Conservation (phyloP, 169 alveolate genomes). For the Plasmodium gonderi region DNA sequence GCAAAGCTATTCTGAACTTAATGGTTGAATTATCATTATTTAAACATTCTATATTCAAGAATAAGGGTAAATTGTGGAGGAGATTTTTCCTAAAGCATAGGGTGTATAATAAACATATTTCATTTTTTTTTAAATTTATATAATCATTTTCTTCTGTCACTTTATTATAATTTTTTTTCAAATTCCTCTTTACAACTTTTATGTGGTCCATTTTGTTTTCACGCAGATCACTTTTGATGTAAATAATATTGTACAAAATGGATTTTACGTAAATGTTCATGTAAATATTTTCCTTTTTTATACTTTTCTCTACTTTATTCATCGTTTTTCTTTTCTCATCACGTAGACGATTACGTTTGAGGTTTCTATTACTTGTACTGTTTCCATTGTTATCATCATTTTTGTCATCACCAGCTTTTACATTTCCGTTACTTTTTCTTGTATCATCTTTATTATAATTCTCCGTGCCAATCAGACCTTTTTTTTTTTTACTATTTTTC, state of each 20-base stretch:
- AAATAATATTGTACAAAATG: slow-evolving; percentile 38
- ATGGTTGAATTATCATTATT: slow-evolving; percentile 50
- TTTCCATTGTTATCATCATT: not conserved
- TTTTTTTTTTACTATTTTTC: not conserved
- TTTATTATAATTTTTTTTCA: slow-evolving; percentile 47
- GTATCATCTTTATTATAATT: not conserved
- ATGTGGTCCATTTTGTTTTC: slow-evolving; percentile 62
- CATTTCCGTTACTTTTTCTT: not conserved
- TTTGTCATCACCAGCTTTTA: not conserved
- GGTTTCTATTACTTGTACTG: not conserved
- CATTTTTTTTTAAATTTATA: slow-evolving; percentile 61
- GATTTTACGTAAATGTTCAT: slow-evolving; percentile 61
- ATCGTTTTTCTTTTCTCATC: not conserved
- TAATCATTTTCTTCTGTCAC: slow-evolving; percentile 56
- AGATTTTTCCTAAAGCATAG: slow-evolving; percentile 18
- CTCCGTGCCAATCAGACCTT: not conserved
- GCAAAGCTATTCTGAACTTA: slow-evolving; percentile 51
- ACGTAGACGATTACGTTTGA: too few relatives aligned
- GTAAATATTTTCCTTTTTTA: slow-evolving; percentile 17
- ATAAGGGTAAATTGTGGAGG: slow-evolving; percentile 15
- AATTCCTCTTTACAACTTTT: slow-evolving; percentile 33
- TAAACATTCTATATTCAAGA: slow-evolving; percentile 57
- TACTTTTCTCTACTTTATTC: not conserved
- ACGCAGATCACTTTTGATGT: slow-evolving; percentile 32
- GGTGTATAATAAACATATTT: slow-evolving; percentile 58